phyloP scores from a whole-genome alignment of 2,329 filamentous ascomycete genomes.

The Fusarium acutatum region DNA sequence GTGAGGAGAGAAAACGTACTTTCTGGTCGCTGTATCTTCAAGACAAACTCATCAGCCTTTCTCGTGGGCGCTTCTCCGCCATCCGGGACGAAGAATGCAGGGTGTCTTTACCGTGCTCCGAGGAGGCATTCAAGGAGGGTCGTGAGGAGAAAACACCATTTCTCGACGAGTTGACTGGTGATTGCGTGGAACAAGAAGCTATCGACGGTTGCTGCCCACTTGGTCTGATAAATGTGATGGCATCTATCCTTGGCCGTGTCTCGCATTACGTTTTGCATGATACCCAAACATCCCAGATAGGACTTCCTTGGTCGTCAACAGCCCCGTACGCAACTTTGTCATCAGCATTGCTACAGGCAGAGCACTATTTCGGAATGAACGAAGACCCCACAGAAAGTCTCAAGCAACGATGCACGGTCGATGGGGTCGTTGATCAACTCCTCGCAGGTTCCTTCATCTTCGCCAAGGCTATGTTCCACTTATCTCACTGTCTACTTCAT shows the following conservation, averaged over 20 bases:
- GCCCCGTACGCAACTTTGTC: neutral
- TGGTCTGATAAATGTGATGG: neutral
- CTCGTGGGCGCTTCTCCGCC: slow-evolving; percentile 3
- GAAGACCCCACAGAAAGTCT: neutral
- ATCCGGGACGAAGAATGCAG: slow-evolving; percentile 12
- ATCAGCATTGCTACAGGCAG: neutral
- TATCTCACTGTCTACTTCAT: slow-evolving; percentile 9
- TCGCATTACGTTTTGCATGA: slow-evolving; percentile 4
- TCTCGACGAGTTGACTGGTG: neutral
- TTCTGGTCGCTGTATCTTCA: slow-evolving; percentile 4
- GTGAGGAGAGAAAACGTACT: neutral
- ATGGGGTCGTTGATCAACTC: neutral
- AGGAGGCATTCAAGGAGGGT: neutral
- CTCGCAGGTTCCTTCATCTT: slow-evolving; percentile 10
- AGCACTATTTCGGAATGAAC: slow-evolving; percentile 7
- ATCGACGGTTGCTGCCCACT: neutral
- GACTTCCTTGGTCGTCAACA: neutral
- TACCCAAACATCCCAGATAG: neutral
- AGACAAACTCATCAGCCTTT: slow-evolving; percentile 8
- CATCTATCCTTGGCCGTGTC: neutral
- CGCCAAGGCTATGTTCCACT: slow-evolving; percentile 13
- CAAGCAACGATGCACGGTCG: neutral
- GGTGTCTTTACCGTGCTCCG: neutral
- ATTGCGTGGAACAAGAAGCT: slow-evolving; percentile 3
- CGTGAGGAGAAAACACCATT: neutral